A percentile compares a stretch with the other conserved stretches of the same genome.
phyloP scores from a whole-genome alignment of 2,329 filamentous ascomycete species.

The Aspergillus sp. region DNA sequence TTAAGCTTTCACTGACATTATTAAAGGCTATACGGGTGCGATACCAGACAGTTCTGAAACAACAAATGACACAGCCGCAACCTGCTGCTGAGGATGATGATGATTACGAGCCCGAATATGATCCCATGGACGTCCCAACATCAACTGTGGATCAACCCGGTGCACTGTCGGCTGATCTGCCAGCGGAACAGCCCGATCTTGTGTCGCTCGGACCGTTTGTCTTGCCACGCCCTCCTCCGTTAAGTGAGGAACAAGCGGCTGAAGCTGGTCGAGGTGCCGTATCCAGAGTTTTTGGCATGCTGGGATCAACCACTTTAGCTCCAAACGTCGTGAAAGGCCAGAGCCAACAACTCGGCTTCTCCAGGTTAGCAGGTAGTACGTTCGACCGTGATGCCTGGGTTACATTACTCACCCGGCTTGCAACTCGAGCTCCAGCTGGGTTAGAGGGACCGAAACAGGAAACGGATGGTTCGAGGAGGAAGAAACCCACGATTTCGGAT shows the following conservation, averaged over 20 bases:
- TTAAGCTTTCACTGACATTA: conserved; percentile 13
- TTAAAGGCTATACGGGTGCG: conserved; percentile 40
- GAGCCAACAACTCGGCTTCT: conserved; percentile 68
- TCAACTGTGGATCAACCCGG: conserved; percentile 51
- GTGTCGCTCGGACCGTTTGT: conserved; percentile 72
- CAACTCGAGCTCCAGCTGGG: conserved; percentile 73
- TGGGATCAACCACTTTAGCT: conserved; percentile 70
- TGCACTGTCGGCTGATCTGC: conserved; percentile 74
- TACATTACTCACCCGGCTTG: conserved; percentile 79
- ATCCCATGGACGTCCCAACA: conserved; percentile 60
- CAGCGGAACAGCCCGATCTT: conserved; percentile 62
- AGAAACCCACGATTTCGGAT: conserved; percentile 49
- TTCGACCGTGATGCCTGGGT: conserved; percentile 90
- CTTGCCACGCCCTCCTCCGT: conserved; percentile 71
- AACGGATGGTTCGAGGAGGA: conserved; percentile 21
- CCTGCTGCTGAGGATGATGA: conserved; percentile 64
- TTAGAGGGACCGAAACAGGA: conserved; percentile 54
- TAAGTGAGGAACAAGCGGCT: conserved; percentile 71
- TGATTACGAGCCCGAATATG: conserved; percentile 88
- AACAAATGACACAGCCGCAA: conserved; percentile 35
- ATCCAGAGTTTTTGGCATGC: conserved; percentile 73
- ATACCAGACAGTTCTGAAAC: conserved; percentile 37
- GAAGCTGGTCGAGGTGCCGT: conserved; percentile 74
- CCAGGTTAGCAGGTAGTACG: conserved; percentile 77
- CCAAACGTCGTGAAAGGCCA: conserved; percentile 52